These are phyloP conservation scores for Fremontodendron californicum DNA, from an alignment of 345 rosid species.

Conservation along the genomic window DNA sequence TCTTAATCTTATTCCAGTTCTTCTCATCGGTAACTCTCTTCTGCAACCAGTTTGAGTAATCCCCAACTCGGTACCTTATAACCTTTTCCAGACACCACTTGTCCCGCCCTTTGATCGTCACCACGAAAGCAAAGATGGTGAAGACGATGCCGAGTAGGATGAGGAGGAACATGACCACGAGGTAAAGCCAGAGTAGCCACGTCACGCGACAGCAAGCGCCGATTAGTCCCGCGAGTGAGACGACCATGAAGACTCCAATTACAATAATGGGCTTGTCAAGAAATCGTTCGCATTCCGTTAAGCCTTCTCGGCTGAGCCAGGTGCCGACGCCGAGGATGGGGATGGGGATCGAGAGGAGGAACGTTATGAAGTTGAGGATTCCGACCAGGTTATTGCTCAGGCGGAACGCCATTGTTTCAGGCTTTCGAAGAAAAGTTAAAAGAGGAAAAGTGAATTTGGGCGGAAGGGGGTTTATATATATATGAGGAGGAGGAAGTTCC, in stretches of 20 bases:
- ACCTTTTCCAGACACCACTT: conserved; percentile 44
- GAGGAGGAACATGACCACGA: conserved; percentile 61
- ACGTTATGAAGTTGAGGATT: conserved; percentile 64
- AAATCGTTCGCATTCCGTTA: conserved; percentile 70
- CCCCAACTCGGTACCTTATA: conserved; percentile 70
- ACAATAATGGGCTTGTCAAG: conserved; percentile 68
- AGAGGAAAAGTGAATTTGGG: not conserved
- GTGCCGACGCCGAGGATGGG: conserved; percentile 68
- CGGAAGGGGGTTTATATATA: not conserved
- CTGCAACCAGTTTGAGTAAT: conserved; percentile 64
- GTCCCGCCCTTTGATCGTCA: conserved; percentile 86
- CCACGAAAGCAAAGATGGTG: conserved; percentile 70
- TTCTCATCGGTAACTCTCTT: conserved; percentile 46
- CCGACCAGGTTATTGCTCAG: conserved; percentile 72
- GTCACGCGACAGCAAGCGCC: not conserved
- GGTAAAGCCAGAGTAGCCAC: not conserved
- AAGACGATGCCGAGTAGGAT: conserved; percentile 56
- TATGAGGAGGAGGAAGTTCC: no score
- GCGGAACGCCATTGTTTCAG: conserved; percentile 27
- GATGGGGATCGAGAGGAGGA: conserved; percentile 78
- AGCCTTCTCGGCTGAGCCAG: conserved; percentile 60
- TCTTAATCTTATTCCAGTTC: conserved; percentile 62
- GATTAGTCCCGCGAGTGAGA: conserved; percentile 67
- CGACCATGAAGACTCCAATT: conserved; percentile 61
- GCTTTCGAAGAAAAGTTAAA: not conserved